Evolutionary conservation across 75 land plant species (phyloP).

Genomic region (Pinus taeda): DNA sequence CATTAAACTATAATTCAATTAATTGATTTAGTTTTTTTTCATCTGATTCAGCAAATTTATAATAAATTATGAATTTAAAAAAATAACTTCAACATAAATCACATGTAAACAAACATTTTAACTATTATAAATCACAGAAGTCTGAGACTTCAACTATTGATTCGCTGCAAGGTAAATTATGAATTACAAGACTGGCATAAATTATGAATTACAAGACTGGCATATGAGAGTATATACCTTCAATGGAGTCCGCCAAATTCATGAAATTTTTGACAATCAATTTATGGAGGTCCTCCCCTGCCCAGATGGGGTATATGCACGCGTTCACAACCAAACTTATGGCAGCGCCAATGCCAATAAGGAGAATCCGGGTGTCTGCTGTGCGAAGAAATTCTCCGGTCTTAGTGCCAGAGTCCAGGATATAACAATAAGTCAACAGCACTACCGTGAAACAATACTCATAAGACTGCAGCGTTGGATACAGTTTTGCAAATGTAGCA

Average conservation of each 20-base stretch:
- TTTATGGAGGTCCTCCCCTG: slow-evolving; percentile 21
- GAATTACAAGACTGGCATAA: too few relatives aligned
- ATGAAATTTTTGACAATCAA: slow-evolving; percentile 7
- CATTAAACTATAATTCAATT: too few relatives aligned
- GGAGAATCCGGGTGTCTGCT: slow-evolving; percentile 10
- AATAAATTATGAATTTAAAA: too few relatives aligned
- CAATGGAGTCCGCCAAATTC: slow-evolving; percentile 14
- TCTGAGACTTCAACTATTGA: too few relatives aligned
- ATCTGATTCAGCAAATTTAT: too few relatives aligned
- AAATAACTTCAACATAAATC: too few relatives aligned
- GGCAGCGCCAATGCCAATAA: slow-evolving; percentile 13
- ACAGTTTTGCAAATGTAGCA: slow-evolving; percentile 4
- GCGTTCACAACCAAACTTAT: slow-evolving; percentile 6
- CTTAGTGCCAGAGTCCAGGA: slow-evolving; percentile 10
- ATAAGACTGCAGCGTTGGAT: slow-evolving; percentile 1
- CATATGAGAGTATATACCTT: neutral
- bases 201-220: neutral
- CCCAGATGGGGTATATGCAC: slow-evolving; percentile 20
- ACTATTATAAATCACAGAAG: too few relatives aligned
- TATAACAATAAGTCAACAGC: slow-evolving; percentile 17
- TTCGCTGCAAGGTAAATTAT: too few relatives aligned
- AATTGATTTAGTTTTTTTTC: too few relatives aligned
- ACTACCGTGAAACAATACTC: slow-evolving; percentile 17
- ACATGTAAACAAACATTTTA: too few relatives aligned
- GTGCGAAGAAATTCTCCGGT: neutral